These are phyloP conservation scores for Tulasnella sp. DNA, from an alignment of 768 basidiomycete species.

Conservation along the genomic window DNA sequence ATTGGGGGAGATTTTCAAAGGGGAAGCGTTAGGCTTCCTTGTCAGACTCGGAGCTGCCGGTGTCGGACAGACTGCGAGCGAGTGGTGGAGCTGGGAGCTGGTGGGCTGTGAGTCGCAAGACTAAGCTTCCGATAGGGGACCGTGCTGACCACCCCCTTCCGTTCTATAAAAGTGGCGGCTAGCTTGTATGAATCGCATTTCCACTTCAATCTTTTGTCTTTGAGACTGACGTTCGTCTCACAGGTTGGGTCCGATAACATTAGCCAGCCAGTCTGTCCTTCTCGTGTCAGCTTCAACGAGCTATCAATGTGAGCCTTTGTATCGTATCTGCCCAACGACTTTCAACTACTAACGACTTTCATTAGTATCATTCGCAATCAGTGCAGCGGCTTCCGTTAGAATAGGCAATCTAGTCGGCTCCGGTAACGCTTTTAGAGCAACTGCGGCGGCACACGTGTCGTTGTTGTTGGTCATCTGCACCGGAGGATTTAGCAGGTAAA, in stretches of 20 bases:
- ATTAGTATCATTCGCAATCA: conserved; percentile 27
- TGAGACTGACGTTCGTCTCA: conserved; percentile 19
- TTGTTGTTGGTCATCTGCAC: conserved; percentile 54
- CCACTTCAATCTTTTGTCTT: neutral
- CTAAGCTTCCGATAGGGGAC: neutral
- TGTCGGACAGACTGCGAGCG: conserved; percentile 41
- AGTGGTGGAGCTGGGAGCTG: conserved; percentile 98
- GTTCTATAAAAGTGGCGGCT: conserved; percentile 34
- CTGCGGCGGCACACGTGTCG: conserved; percentile 50
- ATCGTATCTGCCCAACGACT: neutral
- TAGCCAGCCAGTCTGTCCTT: conserved; percentile 85
- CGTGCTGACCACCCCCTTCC: neutral
- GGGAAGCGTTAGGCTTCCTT: conserved; percentile 56
- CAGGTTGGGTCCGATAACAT: conserved; percentile 64
- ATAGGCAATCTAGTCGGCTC: conserved; percentile 87
- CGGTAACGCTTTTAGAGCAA: conserved; percentile 59
- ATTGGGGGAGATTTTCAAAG: conserved; percentile 37
- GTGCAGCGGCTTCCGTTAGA: conserved; percentile 77
- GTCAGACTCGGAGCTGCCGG: conserved; percentile 73
- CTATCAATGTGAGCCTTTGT: conserved; percentile 67
- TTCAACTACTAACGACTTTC: neutral
- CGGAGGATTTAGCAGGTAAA: conserved; percentile 55
- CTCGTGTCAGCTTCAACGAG: conserved; percentile 62
- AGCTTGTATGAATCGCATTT: conserved; percentile 32
- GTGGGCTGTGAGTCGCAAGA: conserved; percentile 37